Conservation (phyloP, 257 asterid species). For the Osmanthus fragrans region DNA sequence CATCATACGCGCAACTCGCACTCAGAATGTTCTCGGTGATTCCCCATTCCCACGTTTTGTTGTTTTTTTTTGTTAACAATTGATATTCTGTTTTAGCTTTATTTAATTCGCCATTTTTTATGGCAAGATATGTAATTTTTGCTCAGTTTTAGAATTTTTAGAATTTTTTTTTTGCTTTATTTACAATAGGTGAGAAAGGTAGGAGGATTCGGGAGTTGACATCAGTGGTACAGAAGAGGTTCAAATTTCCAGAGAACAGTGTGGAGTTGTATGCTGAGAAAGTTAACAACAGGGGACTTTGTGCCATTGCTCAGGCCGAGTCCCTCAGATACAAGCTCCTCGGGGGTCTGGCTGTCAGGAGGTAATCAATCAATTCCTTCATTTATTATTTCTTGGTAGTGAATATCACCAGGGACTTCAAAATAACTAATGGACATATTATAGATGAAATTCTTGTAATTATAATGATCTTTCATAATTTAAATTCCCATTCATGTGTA, state of each 20-base stretch:
- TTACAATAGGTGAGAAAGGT: constrained; percentile 60
- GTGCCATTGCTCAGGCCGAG: constrained; percentile 59
- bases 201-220: constrained; percentile 70
- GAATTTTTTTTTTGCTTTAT: not conserved
- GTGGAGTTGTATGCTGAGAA: constrained; percentile 61
- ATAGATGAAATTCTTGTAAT: not conserved
- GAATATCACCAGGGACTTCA: not conserved
- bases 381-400: not conserved
- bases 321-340: constrained; percentile 58
- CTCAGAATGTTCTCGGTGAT: constrained; percentile 73
- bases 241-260: constrained; percentile 62
- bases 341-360: constrained; percentile 55
- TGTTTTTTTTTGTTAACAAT: not conserved
- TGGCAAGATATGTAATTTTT: not conserved
- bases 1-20: constrained; percentile 78
- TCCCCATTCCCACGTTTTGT: not conserved
- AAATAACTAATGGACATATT: not conserved
- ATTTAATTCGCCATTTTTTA: not conserved
- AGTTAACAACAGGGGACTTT: constrained; percentile 57
- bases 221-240: constrained; percentile 63
- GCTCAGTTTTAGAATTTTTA: not conserved
- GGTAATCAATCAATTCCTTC: constrained; percentile 23
- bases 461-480: not conserved
- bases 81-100: not conserved
- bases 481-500: not conserved